Conservation (phyloP, 768 basidiomycete genomes). For the Kockovaella imperatae region DNA sequence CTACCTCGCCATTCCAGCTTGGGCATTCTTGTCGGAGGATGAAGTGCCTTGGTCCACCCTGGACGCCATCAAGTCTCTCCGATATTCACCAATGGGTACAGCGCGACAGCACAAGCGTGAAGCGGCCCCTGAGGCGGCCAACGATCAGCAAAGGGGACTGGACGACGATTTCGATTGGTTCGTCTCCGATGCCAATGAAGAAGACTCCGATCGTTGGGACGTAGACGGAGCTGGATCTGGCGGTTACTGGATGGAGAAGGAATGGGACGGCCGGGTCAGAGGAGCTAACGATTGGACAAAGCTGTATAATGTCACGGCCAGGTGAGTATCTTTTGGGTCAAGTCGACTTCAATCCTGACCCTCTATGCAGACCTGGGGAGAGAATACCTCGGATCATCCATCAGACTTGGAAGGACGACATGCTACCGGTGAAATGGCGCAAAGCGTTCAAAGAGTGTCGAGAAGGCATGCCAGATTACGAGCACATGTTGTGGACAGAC, state of each 20-base stretch:
- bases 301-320: slow-evolving; percentile 32
- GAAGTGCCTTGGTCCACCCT: slow-evolving; percentile 56
- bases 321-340: slow-evolving; percentile 24
- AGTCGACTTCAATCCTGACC: background rate
- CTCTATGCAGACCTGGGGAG: slow-evolving; percentile 55
- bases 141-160: slow-evolving; percentile 1
- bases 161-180: slow-evolving; percentile 1
- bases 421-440: slow-evolving; percentile 73
- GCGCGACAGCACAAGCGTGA: slow-evolving; percentile 8
- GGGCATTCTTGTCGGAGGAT: slow-evolving; percentile 69
- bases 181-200: background rate
- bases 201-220: slow-evolving; percentile 18
- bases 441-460: slow-evolving; percentile 73
- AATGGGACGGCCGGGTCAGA: slow-evolving; percentile 40
- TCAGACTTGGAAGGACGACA: slow-evolving; percentile 95
- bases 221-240: slow-evolving; percentile 35
- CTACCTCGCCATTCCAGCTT: slow-evolving; percentile 71
- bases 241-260: slow-evolving; percentile 36
- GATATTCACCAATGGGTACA: slow-evolving; percentile 5
- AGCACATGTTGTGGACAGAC: slow-evolving; percentile 98
- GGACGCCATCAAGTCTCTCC: slow-evolving; percentile 51
- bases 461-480: slow-evolving; percentile 89
- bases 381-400: slow-evolving; percentile 87
- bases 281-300: slow-evolving; percentile 35
- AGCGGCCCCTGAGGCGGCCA: background rate